phyloP scores from a whole-genome alignment of 2,329 filamentous ascomycete genomes.

The Xenosphaeropsis pyriputrescens region DNA sequence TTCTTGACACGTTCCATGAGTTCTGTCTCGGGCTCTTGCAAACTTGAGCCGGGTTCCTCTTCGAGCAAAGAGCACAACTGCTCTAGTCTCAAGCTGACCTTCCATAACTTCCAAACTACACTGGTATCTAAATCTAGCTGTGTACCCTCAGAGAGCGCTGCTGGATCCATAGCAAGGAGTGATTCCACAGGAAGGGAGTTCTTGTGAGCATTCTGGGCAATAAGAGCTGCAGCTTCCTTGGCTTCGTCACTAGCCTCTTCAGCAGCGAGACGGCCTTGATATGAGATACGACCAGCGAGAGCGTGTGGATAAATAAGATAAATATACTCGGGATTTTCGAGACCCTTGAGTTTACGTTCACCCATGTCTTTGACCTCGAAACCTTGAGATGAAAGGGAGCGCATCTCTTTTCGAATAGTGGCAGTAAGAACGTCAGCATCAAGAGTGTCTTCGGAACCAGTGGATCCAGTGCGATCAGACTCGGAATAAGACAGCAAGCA shows the following conservation, averaged over 20 bases:
- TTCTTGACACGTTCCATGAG: conserved; percentile 61
- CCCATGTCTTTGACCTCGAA: conserved; percentile 96
- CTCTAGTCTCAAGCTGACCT: conserved; percentile 75
- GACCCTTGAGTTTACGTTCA: conserved; percentile 86
- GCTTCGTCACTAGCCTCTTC: conserved; percentile 26
- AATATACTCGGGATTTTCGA: conserved; percentile 92
- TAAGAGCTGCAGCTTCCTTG: conserved; percentile 7
- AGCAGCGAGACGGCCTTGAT: conserved; percentile 29
- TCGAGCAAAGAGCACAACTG: conserved; percentile 89
- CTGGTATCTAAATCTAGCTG: conserved; percentile 69
- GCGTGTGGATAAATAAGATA: conserved; percentile 92
- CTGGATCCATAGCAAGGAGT: conserved; percentile 22
- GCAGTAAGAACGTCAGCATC: conserved; percentile 62
- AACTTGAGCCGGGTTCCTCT: conserved; percentile 34
- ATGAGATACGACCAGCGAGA: conserved; percentile 64
- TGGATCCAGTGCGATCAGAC: conserved; percentile 54
- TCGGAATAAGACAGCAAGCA: conserved; percentile 85
- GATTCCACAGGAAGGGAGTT: not conserved
- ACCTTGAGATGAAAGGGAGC: conserved; percentile 75
- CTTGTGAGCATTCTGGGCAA: conserved; percentile 27
- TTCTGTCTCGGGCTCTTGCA: conserved; percentile 72
- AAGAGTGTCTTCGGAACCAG: conserved; percentile 58
- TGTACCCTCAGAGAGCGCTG: conserved; percentile 46
- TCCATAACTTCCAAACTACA: conserved; percentile 71
- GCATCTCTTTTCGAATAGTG: conserved; percentile 74